Evolutionary conservation across 2,329 filamentous ascomycete species (phyloP).

Genomic region (Epichloe uncinata): DNA sequence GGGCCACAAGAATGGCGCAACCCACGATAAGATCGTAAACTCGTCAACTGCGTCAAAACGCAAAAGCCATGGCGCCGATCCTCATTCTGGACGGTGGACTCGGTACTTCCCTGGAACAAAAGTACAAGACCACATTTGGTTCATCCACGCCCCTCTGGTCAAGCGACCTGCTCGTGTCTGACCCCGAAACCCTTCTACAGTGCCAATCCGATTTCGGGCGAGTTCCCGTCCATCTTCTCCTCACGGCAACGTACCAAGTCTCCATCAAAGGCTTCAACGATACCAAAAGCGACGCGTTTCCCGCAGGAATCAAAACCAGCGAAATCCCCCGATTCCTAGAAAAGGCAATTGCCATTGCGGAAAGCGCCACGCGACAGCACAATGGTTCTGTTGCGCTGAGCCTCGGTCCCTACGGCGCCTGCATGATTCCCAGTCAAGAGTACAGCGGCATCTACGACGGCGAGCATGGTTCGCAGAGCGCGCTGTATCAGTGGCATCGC

Average conservation of each 20-base stretch:
- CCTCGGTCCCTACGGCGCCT: conserved; percentile 53
- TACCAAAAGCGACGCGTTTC: conserved; percentile 29
- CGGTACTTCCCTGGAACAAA: conserved; percentile 50
- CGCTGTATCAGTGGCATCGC: conserved; percentile 43
- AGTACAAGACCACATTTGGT: conserved; percentile 39
- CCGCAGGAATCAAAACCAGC: conserved; percentile 27
- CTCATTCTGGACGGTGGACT: conserved; percentile 51
- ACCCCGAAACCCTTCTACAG: conserved; percentile 33
- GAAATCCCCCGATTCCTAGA: conserved; percentile 29
- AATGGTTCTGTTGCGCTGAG: conserved; percentile 38
- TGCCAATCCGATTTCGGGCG: conserved; percentile 43
- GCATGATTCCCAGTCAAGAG: conserved; percentile 52
- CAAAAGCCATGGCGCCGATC: conserved; percentile 2
- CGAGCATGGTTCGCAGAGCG: conserved; percentile 27
- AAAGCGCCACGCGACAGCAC: conserved; percentile 19
- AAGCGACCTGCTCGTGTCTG: conserved; percentile 47
- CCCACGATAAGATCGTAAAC: no score
- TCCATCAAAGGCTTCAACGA: conserved; percentile 41
- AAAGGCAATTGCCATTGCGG: conserved; percentile 30
- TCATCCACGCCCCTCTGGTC: conserved; percentile 50
- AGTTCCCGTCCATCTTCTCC: conserved; percentile 47
- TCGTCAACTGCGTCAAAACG: no score
- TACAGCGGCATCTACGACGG: conserved; percentile 49
- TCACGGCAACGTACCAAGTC: conserved; percentile 56
- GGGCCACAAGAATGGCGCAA: no score